Evolutionary conservation across 352 stramenopile species (phyloP).

Genomic region (Hyaloperonospora brassicae): DNA sequence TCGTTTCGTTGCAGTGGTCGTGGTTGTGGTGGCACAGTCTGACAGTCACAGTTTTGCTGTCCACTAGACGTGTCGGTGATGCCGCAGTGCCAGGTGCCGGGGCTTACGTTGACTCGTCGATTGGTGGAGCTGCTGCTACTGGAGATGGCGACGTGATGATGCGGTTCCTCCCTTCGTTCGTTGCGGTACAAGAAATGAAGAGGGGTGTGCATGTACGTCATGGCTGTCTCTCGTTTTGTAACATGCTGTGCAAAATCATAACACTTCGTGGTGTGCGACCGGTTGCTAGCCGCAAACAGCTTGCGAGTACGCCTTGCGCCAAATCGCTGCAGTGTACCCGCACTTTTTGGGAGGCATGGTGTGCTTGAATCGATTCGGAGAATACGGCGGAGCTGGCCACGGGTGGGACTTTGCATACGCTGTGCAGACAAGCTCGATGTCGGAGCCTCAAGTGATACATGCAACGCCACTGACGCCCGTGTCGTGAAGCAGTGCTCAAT

Average conservation of each 20-base stretch:
- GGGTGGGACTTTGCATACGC: conserved; percentile 68
- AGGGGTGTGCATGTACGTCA: conserved; percentile 52
- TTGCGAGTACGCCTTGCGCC: conserved; percentile 44
- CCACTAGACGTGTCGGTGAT: conserved; percentile 77
- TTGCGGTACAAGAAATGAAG: conserved; percentile 76
- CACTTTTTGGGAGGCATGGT: conserved; percentile 73
- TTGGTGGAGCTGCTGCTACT: conserved; percentile 78
- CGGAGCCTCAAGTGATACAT: conserved; percentile 38
- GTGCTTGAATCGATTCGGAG: conserved; percentile 60
- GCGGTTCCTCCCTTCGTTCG: conserved; percentile 83
- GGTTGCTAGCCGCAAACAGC: conserved; percentile 42
- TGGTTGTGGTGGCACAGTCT: conserved; percentile 4
- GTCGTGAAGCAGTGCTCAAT: conserved; percentile 12
- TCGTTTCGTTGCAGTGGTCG: not conserved
- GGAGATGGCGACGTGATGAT: conserved; percentile 90
- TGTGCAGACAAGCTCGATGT: conserved; percentile 57
- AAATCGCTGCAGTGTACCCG: conserved; percentile 48
- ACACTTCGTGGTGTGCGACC: not conserved
- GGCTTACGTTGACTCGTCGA: conserved; percentile 77
- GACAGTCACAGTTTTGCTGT: conserved; percentile 1
- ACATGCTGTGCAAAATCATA: not conserved
- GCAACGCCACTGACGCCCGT: conserved; percentile 31
- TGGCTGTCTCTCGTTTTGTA: not conserved
- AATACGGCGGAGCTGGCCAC: conserved; percentile 66
- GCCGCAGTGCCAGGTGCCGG: conserved; percentile 74